A percentile compares a stretch with the other conserved stretches of the same genome.
These are phyloP conservation scores for Lepidopterella palustris DNA, from an alignment of 495 filamentous ascomycete genomes.

Conservation along the genomic window DNA sequence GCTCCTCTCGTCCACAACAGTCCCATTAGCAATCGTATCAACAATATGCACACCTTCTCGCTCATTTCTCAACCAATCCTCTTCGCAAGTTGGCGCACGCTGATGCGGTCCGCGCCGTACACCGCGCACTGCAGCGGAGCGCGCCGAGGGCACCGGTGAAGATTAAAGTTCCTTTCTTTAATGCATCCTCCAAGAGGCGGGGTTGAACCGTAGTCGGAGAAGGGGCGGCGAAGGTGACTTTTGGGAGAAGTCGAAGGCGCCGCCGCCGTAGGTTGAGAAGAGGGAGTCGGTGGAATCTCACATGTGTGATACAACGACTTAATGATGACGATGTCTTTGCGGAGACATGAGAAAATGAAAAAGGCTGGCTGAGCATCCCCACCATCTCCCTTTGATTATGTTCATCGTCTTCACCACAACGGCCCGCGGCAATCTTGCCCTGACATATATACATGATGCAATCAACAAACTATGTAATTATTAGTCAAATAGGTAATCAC, in stretches of 20 bases:
- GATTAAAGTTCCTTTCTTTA: constrained; percentile 46
- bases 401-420: no score
- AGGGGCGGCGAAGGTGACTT: constrained; percentile 40
- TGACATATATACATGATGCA: no score
- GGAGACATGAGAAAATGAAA: no score
- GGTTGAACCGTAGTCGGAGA: constrained; percentile 40
- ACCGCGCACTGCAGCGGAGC: constrained; percentile 41
- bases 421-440: no score
- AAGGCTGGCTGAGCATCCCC: no score
- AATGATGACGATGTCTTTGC: no score
- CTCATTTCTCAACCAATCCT: constrained; percentile 44
- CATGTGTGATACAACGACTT: no score
- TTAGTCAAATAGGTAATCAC: no score
- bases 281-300: no score
- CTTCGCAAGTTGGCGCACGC: constrained; percentile 43
- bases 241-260: constrained; percentile 44
- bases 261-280: constrained; percentile 44
- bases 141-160: constrained; percentile 46
- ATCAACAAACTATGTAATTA: no score
- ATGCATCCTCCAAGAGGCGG: constrained; percentile 33
- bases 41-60: constrained; percentile 43
- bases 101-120: constrained; percentile 42
- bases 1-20: constrained; percentile 40
- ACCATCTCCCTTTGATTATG: no score
- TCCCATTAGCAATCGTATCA: constrained; percentile 45